Conservation (phyloP, 2,329 filamentous ascomycete genomes). For the Aspergillus pseudoviridinutans region DNA sequence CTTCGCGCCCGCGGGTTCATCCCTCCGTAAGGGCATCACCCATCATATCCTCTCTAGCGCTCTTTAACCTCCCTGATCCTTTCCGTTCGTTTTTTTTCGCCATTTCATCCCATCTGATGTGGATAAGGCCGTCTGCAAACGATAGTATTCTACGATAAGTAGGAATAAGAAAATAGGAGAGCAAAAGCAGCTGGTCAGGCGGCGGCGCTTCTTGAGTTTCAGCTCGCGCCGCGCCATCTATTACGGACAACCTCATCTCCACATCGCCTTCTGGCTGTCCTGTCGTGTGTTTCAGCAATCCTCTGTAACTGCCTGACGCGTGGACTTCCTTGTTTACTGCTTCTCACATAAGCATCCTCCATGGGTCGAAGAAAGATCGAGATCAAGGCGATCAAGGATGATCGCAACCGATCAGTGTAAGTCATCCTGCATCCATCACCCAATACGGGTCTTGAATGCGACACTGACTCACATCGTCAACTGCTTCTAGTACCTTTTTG, state of each 20-base stretch:
- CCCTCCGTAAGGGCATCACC: neutral
- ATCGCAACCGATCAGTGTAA: slow-evolving; percentile 95
- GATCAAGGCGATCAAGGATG: slow-evolving; percentile 99
- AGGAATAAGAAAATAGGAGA: neutral
- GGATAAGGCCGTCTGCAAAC: neutral
- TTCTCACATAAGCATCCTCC: slow-evolving; percentile 8
- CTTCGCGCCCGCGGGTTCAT: neutral
- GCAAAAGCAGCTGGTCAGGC: neutral
- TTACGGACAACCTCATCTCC: slow-evolving; percentile 5
- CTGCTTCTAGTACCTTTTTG: slow-evolving; percentile 71
- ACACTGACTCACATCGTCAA: slow-evolving; percentile 4
- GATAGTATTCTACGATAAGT: neutral
- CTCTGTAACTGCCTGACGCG: slow-evolving; percentile 9
- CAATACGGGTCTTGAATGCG: neutral
- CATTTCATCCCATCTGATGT: neutral
- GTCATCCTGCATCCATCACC: slow-evolving; percentile 33
- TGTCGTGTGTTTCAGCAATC: slow-evolving; percentile 8
- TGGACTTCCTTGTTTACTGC: neutral
- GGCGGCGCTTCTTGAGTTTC: slow-evolving; percentile 9
- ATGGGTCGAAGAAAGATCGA: slow-evolving; percentile 99
- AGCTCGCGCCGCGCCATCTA: slow-evolving; percentile 9
- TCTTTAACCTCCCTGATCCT: neutral
- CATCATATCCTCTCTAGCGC: neutral
- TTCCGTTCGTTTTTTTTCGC: neutral
- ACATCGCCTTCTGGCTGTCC: slow-evolving; percentile 2